phyloP scores from a whole-genome alignment of 1,284 basidiomycete species.

The Ganoderma leucocontextum region DNA sequence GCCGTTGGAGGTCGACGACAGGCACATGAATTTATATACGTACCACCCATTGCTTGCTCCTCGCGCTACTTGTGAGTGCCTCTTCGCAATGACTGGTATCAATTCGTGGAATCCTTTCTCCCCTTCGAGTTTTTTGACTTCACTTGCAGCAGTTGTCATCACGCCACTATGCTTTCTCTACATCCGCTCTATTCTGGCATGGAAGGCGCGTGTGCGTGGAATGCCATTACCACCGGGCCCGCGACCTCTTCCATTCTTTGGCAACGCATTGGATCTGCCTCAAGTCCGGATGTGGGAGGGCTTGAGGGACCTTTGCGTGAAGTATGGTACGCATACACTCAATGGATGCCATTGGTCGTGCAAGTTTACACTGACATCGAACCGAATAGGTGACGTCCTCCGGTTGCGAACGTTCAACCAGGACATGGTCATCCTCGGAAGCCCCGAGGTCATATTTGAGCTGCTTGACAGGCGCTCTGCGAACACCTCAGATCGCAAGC shows the following conservation, averaged over 20 bases:
- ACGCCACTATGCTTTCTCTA: background rate
- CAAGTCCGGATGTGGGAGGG: conserved; percentile 3
- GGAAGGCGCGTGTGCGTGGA: background rate
- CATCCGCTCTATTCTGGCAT: background rate
- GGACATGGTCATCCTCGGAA: conserved; percentile 33
- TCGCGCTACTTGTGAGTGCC: no score
- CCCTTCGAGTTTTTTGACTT: background rate
- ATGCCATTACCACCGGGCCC: conserved; percentile 16
- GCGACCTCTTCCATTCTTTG: conserved; percentile 6
- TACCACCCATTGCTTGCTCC: no score
- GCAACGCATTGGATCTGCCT: conserved; percentile 14
- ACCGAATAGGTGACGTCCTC: conserved; percentile 31
- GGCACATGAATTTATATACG: no score
- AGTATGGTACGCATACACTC: conserved; percentile 2
- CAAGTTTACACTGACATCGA: background rate
- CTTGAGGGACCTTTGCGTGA: background rate
- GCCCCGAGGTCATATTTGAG: conserved; percentile 19
- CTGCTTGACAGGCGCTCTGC: conserved; percentile 24
- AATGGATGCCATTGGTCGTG: no score
- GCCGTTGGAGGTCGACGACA: no score
- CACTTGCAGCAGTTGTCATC: background rate
- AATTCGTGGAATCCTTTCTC: background rate
- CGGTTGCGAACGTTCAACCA: conserved; percentile 34
- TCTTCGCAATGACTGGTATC: background rate
- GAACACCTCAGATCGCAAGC: conserved; percentile 25